A percentile compares a stretch with the other conserved stretches of the same genome.
These are phyloP conservation scores for Taphrina wiesneri DNA, from an alignment of 1,139 yeast genomes.

Conservation along the genomic window DNA sequence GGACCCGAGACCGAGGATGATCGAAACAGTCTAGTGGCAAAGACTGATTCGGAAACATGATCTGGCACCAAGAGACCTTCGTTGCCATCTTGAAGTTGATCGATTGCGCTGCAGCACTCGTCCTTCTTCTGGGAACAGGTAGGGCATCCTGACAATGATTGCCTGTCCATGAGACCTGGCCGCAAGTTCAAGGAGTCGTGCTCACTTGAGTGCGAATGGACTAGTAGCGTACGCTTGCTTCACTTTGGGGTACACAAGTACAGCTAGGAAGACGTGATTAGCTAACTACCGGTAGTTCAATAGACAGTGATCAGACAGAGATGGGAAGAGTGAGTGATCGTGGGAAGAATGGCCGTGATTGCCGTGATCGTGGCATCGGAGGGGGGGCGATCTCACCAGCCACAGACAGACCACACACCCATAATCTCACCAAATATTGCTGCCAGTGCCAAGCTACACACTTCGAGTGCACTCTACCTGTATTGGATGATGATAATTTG, in stretches of 20 bases:
- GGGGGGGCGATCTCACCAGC: not conserved
- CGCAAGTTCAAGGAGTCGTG: not conserved
- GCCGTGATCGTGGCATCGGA: not conserved
- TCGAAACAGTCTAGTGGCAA: not conserved
- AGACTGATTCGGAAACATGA: slow-evolving; percentile 4
- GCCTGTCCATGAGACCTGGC: not conserved
- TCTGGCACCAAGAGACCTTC: slow-evolving; percentile 32
- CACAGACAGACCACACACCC: not conserved
- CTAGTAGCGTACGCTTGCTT: no score
- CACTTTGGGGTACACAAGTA: no score
- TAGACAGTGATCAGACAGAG: not conserved
- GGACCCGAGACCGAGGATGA: not conserved
- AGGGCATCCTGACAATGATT: not conserved
- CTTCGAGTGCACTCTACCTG: no score
- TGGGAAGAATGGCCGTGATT: not conserved
- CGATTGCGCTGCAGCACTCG: slow-evolving; percentile 29
- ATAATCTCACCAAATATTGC: no score
- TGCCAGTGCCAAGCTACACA: no score
- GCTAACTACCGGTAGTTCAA: not conserved
- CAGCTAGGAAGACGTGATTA: no score
- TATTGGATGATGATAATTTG: no score
- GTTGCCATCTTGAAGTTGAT: slow-evolving; percentile 24
- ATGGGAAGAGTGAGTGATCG: not conserved
- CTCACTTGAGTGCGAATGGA: no score
- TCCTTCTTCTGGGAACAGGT: not conserved